Conservation (phyloP, 179 eudicot species). For the Monotropa hypopitys region DNA sequence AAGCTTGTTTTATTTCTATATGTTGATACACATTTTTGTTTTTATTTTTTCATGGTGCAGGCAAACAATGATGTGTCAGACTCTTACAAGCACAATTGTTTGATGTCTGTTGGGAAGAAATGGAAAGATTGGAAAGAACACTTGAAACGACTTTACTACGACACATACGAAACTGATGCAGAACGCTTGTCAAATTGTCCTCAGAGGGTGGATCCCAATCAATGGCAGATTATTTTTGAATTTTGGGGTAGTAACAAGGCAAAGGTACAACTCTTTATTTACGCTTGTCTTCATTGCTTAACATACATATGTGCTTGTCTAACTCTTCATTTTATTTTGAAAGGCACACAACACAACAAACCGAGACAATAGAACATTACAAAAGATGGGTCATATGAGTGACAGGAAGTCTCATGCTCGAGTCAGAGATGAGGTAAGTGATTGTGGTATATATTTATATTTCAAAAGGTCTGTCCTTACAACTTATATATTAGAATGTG, state of each 20-base stretch:
- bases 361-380: too few species aligned
- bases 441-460: too few species aligned
- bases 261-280: neutral
- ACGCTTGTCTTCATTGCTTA: too few species aligned
- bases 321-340: too few species aligned
- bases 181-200: neutral
- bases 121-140: neutral
- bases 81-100: neutral
- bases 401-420: too few species aligned
- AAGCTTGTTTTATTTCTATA: neutral
- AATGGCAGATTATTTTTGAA: neutral
- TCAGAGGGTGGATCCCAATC: neutral
- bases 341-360: too few species aligned
- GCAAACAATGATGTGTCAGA: neutral
- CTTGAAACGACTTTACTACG: neutral
- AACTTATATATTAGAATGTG: too few species aligned
- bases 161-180: neutral
- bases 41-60: neutral
- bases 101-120: neutral
- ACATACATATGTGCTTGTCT: too few species aligned
- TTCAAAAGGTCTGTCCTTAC: too few species aligned
- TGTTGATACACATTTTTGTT: neutral
- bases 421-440: too few species aligned
- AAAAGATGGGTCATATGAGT: too few species aligned
- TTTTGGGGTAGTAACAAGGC: neutral